These are phyloP conservation scores for Schizothecium vesticola DNA, from an alignment of 495 filamentous ascomycete genomes.

Conservation along the genomic window DNA sequence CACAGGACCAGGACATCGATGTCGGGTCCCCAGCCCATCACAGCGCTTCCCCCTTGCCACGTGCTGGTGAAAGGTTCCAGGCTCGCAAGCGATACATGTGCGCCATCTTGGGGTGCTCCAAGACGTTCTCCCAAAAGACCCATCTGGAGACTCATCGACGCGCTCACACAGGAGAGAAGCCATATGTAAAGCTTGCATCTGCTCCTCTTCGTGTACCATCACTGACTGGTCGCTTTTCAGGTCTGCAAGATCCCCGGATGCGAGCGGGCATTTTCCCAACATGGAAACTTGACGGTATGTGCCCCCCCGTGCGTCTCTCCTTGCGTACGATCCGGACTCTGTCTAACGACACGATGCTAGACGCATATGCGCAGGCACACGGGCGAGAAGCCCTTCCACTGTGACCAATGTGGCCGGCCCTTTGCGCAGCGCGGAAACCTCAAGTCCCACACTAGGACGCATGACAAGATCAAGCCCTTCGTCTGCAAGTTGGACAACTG, in stretches of 20 bases:
- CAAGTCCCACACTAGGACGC: constrained; percentile 79
- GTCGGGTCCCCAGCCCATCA: not conserved
- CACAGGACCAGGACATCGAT: not conserved
- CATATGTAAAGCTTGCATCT: constrained; percentile 61
- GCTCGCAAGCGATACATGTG: constrained; percentile 67
- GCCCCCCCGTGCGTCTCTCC: not conserved
- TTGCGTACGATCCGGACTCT: too few relatives aligned
- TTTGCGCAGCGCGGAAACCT: constrained; percentile 90
- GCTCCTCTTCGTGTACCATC: not conserved
- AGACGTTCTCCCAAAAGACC: constrained; percentile 86
- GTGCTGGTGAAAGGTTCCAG: constrained; percentile 16
- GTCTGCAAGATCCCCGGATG: constrained; percentile 80
- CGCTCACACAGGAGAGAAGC: constrained; percentile 85
- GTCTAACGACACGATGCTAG: constrained; percentile 14
- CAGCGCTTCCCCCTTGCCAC: not conserved
- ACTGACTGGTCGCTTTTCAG: constrained; percentile 4
- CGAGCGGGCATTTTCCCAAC: constrained; percentile 79
- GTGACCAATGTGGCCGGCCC: constrained; percentile 74
- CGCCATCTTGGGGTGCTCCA: constrained; percentile 67
- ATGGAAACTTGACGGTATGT: constrained; percentile 81
- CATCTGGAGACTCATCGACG: constrained; percentile 88
- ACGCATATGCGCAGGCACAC: constrained; percentile 35
- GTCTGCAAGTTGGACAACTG: constrained; percentile 76
- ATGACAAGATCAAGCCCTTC: constrained; percentile 72
- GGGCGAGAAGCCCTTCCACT: constrained; percentile 80